Conservation (phyloP, 192 early-diverging fungal species). For the Coemansia sp. region DNA sequence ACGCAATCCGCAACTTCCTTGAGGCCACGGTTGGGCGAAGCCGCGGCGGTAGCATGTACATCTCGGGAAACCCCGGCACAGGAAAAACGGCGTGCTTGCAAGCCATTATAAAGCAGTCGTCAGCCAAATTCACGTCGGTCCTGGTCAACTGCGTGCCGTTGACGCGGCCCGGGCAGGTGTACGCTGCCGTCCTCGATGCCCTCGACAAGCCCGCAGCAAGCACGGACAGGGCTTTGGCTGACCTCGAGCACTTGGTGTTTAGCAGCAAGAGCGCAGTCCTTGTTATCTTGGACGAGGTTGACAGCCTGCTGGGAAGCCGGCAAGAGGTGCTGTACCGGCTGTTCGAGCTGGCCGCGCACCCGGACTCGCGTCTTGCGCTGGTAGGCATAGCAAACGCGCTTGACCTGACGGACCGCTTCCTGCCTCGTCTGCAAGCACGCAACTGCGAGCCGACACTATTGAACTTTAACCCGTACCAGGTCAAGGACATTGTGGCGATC, state of each 20-base stretch:
- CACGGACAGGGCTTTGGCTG: constrained; percentile 54
- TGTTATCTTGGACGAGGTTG: constrained; percentile 92
- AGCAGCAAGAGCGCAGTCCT: constrained; percentile 56
- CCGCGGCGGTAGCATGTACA: constrained; percentile 71
- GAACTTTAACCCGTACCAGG: constrained; percentile 87
- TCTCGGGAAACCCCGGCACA: constrained; percentile 91
- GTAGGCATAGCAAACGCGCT: constrained; percentile 96
- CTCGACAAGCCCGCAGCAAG: constrained; percentile 22
- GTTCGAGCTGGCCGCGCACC: constrained; percentile 67
- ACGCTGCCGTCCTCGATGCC: constrained; percentile 65
- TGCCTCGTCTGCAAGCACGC: constrained; percentile 83
- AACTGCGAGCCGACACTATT: constrained; percentile 80
- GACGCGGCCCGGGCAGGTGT: constrained; percentile 69
- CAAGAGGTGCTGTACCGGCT: constrained; percentile 87
- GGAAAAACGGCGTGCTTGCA: constrained; percentile 89
- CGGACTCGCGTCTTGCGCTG: constrained; percentile 69
- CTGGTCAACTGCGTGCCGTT: constrained; percentile 89
- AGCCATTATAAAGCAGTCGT: constrained; percentile 58
- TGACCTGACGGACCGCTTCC: constrained; percentile 84
- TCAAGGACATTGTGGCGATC: constrained; percentile 84
- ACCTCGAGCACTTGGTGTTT: constrained; percentile 60
- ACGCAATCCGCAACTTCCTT: constrained; percentile 38
- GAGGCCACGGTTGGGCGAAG: constrained; percentile 30
- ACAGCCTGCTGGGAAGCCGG: constrained; percentile 78
- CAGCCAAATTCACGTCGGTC: constrained; percentile 41